Conservation (phyloP, 495 filamentous ascomycete genomes). For the Xylaria cubensis region DNA sequence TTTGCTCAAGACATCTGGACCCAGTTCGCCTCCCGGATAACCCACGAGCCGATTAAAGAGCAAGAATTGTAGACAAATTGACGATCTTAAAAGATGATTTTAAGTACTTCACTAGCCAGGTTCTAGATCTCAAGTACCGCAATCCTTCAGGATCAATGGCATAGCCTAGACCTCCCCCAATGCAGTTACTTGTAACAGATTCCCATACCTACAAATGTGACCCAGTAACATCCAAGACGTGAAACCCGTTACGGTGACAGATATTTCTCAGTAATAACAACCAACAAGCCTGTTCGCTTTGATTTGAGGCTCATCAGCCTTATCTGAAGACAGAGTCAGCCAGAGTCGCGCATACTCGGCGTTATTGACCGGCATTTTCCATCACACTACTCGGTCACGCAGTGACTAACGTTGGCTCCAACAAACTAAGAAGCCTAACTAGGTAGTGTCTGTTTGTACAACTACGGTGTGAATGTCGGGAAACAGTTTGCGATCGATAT, state of each 20-base stretch:
- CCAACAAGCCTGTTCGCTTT: not conserved
- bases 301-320: constrained; percentile 10
- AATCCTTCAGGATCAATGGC: not conserved
- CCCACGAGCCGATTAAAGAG: not conserved
- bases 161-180: not conserved
- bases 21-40: not conserved
- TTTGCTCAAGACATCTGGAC: not conserved
- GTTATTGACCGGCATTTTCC: not conserved
- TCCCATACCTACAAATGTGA: not conserved
- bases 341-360: not conserved
- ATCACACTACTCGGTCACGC: not conserved
- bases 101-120: not conserved
- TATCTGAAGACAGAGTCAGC: not conserved
- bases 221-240: not conserved
- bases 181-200: not conserved
- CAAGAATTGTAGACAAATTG: not conserved
- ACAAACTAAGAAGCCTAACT: constrained; percentile 1
- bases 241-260: not conserved
- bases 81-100: not conserved
- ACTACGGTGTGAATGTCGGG: not conserved
- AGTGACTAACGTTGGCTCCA: not conserved
- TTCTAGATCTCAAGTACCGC: not conserved
- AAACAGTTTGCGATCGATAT: constrained; percentile 30
- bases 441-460: not conserved
- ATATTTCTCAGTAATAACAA: not conserved